A percentile compares a stretch with the other conserved stretches of the same genome.
Evolutionary conservation across 2,329 filamentous ascomycete species (phyloP).

Genomic region (Arthroderma sp.): DNA sequence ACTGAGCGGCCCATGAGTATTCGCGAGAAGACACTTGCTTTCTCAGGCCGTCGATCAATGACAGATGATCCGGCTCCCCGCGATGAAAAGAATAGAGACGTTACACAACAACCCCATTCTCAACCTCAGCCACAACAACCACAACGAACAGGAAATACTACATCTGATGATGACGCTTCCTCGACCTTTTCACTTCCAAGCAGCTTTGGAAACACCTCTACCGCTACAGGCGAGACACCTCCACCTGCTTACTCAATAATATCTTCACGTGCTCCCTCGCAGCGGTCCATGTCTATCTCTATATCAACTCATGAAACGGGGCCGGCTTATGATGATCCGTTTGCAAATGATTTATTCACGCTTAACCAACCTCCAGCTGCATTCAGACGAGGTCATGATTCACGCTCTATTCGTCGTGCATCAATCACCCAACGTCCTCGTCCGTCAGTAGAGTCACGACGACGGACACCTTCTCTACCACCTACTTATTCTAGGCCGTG

Average conservation of each 20-base stretch:
- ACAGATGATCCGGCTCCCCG: not conserved
- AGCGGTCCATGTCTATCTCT: slow-evolving; percentile 18
- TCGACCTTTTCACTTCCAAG: slow-evolving; percentile 30
- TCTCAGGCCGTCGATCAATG: slow-evolving; percentile 3
- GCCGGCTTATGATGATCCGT: slow-evolving; percentile 3
- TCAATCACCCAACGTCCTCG: not conserved
- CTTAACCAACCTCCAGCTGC: slow-evolving; percentile 19
- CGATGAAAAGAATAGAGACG: slow-evolving; percentile 2
- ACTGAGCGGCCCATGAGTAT: slow-evolving; percentile 26
- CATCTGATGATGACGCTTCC: slow-evolving; percentile 22
- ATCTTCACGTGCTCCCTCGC: slow-evolving; percentile 19
- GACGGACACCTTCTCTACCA: not conserved
- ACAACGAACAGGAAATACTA: not conserved
- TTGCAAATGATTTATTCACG: slow-evolving; percentile 5
- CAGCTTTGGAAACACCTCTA: slow-evolving; percentile 33
- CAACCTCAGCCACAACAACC: too few species aligned
- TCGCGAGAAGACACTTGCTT: slow-evolving; percentile 26
- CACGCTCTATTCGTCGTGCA: not conserved
- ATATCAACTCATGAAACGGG: slow-evolving; percentile 15
- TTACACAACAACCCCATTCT: too few species aligned
- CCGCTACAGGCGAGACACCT: slow-evolving; percentile 30
- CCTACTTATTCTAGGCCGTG: not conserved
- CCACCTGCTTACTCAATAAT: slow-evolving; percentile 30
- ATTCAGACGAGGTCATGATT: slow-evolving; percentile 10
- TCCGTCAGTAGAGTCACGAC: not conserved